Evolutionary conservation across 78 protist species (phyloP).

Genomic region (Isochrysis galbana): DNA sequence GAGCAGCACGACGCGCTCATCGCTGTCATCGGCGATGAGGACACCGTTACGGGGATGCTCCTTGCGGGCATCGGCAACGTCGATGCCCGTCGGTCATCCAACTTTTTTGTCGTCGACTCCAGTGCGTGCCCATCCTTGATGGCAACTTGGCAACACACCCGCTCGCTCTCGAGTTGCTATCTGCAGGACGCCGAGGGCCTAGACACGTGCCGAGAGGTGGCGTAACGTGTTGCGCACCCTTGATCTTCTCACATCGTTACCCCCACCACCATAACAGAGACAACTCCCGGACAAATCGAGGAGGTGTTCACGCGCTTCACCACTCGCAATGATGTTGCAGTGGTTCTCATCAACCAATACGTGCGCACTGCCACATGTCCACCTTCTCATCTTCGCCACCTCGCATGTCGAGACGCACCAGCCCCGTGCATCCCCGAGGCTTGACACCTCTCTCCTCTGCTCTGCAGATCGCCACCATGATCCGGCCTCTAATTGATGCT

Average conservation of each 20-base stretch:
- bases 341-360: slow-evolving; percentile 6
- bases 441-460: background rate
- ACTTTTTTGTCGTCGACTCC: slow-evolving; percentile 21
- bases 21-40: slow-evolving; percentile 21
- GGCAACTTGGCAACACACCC: background rate
- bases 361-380: too few species aligned
- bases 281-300: slow-evolving; percentile 9
- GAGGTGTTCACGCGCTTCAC: background rate
- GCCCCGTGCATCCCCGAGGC: too few species aligned
- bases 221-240: too few species aligned
- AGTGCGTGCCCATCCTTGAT: background rate
- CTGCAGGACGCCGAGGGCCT: too few species aligned
- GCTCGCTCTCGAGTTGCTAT: background rate
- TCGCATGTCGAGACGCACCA: too few species aligned
- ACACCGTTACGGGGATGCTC: slow-evolving; percentile 30
- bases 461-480: background rate
- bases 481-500: background rate
- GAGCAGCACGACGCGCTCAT: background rate
- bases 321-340: background rate
- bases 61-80: slow-evolving; percentile 10
- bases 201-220: too few species aligned
- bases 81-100: background rate
- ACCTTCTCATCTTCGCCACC: background rate
- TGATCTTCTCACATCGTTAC: too few species aligned
- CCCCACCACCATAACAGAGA: too few species aligned